phyloP scores from a whole-genome alignment of 208 protist species.

The Trypanosoma congolense region DNA sequence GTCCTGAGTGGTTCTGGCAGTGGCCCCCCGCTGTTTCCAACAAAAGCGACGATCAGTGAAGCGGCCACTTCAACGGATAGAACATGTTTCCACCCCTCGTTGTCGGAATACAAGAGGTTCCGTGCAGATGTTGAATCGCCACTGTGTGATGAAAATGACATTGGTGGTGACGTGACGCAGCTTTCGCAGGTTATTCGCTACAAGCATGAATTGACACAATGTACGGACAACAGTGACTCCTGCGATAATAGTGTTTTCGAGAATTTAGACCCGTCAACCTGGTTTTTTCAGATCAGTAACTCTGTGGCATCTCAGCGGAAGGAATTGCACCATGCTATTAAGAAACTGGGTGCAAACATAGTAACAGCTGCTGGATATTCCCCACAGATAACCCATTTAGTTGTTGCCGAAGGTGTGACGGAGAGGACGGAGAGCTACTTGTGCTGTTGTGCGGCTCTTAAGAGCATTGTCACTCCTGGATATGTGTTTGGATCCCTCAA shows the following conservation, averaged over 20 bases:
- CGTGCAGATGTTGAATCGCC: too few relatives aligned
- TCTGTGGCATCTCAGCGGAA: constrained; percentile 32
- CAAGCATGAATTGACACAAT: not conserved
- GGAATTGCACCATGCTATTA: constrained; percentile 35
- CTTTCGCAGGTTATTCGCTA: constrained; percentile 24
- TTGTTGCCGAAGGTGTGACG: constrained; percentile 55
- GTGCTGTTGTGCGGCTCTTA: constrained; percentile 55
- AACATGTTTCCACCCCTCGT: too few relatives aligned
- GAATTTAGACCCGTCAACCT: constrained; percentile 6
- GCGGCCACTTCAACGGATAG: too few relatives aligned
- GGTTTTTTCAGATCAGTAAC: constrained; percentile 72
- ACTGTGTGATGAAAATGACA: not conserved
- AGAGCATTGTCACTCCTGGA: constrained; percentile 55
- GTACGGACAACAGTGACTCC: not conserved
- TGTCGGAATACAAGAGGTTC: too few relatives aligned
- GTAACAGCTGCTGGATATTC: constrained; percentile 40
- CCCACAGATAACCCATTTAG: constrained; percentile 39
- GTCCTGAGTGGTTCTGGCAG: too few relatives aligned
- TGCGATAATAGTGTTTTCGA: not conserved
- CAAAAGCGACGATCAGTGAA: too few relatives aligned
- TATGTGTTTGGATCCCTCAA: constrained; percentile 58
- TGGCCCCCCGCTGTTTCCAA: too few relatives aligned
- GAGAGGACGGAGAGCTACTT: constrained; percentile 81
- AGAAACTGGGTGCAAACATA: constrained; percentile 37
- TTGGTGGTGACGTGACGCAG: not conserved